These are phyloP conservation scores for Solanum clarkiae DNA, from an alignment of 257 asterid species.

Conservation along the genomic window DNA sequence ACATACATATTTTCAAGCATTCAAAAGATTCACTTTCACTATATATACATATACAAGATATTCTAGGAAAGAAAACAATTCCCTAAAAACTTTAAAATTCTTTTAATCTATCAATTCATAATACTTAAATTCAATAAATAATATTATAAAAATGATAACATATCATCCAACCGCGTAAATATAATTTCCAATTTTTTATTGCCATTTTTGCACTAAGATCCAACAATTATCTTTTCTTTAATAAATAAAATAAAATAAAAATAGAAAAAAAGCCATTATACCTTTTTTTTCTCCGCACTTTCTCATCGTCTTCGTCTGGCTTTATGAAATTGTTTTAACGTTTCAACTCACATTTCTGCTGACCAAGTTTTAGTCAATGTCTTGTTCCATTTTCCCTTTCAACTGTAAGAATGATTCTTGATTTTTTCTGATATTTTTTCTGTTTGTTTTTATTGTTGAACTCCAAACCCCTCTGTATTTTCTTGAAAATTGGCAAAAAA, in stretches of 20 bases:
- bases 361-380: not conserved
- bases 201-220: not conserved
- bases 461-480: not conserved
- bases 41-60: not conserved
- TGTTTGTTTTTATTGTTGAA: not conserved
- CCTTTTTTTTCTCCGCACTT: not conserved
- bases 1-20: no score
- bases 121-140: not conserved
- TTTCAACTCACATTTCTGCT: not conserved
- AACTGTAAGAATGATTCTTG: not conserved
- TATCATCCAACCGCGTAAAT: not conserved
- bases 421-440: not conserved
- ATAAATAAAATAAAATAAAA: not conserved
- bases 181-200: not conserved
- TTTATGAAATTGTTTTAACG: not conserved
- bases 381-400: not conserved
- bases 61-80: not conserved
- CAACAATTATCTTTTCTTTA: not conserved
- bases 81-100: not conserved
- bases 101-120: no score
- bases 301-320: not conserved
- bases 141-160: not conserved
- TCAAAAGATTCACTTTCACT: not conserved
- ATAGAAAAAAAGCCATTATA: not conserved
- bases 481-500: not conserved